These are phyloP conservation scores for Kalanchoe fedtschenkoi DNA, from an alignment of 164 flowering plant species.

Conservation along the genomic window DNA sequence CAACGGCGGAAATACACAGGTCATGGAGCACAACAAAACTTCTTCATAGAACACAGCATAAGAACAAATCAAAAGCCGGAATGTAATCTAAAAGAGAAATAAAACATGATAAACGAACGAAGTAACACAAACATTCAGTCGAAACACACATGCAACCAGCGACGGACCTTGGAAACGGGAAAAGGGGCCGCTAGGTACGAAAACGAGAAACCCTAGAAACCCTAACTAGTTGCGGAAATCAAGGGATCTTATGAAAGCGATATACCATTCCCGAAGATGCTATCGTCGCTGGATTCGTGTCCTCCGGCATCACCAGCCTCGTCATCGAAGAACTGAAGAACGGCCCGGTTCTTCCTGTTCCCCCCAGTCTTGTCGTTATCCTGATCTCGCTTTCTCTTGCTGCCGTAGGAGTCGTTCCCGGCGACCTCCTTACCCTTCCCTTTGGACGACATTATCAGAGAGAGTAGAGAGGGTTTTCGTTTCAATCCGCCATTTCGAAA, in stretches of 20 bases:
- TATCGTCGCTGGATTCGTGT: conserved; percentile 26
- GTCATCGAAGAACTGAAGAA: conserved; percentile 67
- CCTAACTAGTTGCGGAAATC: not conserved
- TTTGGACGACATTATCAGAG: conserved; percentile 21
- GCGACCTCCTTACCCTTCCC: conserved; percentile 46
- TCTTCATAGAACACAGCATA: not conserved
- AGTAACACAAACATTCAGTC: not conserved
- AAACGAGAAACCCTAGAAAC: conserved; percentile 6
- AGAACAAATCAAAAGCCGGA: too few relatives aligned
- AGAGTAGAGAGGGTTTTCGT: not conserved
- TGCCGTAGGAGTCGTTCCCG: conserved; percentile 18
- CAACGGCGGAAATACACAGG: not conserved
- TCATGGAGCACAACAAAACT: not conserved
- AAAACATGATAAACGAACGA: not conserved
- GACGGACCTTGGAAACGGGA: not conserved
- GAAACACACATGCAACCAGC: conserved; percentile 3
- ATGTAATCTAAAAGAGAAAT: not conserved
- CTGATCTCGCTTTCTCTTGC: conserved; percentile 20
- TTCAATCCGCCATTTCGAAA: not conserved
- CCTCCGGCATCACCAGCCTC: conserved; percentile 34
- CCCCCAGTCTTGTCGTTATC: conserved; percentile 26
- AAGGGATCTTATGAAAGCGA: not conserved
- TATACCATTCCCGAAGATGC: conserved; percentile 22
- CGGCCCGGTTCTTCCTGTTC: conserved; percentile 33
- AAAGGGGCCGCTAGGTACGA: not conserved